Base-by-base conservation (phyloP, 176 grass and related monocot species). In the Lolium perenne region DNA sequence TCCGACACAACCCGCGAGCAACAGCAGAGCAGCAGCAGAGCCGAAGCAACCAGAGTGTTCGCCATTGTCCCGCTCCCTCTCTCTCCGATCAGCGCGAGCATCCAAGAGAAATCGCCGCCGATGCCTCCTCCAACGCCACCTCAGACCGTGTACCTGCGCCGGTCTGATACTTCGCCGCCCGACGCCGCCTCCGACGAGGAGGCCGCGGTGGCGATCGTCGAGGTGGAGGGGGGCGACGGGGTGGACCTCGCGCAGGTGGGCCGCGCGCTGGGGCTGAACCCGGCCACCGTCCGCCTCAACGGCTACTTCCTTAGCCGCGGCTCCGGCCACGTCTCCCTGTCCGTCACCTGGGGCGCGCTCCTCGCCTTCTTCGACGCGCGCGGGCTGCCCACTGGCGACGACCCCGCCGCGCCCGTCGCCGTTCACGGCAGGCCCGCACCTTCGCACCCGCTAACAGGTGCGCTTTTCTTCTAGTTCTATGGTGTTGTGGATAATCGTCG, bases 281-380 rank as follows among this genome's bases (percentile, higher is more conserved):
- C 93, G 0, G 83, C 82, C 45, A 72, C 90, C 74, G 87, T 94
- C 53, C 90, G 82, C 74, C 90, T 90, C 69, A 95, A 95, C 82
- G 79, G 88, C 79, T 82, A 90, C 88, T 92, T 95, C 88, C 68
- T 95, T 78, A 92, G 93, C 90, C 85, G 88, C 70, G 79, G 90
- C 1, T 38, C 62, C 0, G 82, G 40, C 22, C 75, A 88, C 70
- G 79, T 83, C 54, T 92, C 88, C 61, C 72, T 88, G 14, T 81
- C 80, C 79, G 74, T 95, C 61, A 90, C 90, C n/a, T 95, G 93
- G 90, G 83, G 55, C 48, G 38, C 86, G 40, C 88, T 92, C 55
- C 83, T 92, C 74, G 49, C 63, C 71, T 95, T 95, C 90, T 92
- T 95, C 88, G 61, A 83, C 23, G 80, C 63, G 47, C 86, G 88